Evolutionary conservation across 129 eudicot genomes (phyloP).

Genomic region (Flaveria bidentis): DNA sequence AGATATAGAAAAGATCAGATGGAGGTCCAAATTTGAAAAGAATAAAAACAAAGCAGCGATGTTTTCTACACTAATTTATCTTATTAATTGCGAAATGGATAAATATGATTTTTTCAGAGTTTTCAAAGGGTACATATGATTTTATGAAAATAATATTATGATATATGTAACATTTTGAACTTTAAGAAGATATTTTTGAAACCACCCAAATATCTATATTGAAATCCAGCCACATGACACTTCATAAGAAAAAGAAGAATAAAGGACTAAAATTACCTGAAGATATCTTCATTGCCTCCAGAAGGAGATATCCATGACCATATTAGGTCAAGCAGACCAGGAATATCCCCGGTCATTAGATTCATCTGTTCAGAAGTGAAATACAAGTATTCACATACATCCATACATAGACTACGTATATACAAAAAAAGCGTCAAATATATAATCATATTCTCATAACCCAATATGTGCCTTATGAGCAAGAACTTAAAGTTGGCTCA

Average conservation of each 20-base stretch:
- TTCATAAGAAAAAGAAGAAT: too few relatives aligned
- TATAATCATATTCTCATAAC: not conserved
- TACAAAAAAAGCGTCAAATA: slow-evolving; percentile 6
- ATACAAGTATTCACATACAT: not conserved
- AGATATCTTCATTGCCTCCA: slow-evolving; percentile 59
- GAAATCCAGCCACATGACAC: too few relatives aligned
- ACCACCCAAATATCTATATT: too few relatives aligned
- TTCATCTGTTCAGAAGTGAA: slow-evolving; percentile 65
- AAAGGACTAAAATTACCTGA: slow-evolving; percentile 54
- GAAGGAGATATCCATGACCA: slow-evolving; percentile 97
- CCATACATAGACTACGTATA: not conserved
- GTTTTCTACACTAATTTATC: not conserved
- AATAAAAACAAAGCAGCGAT: too few relatives aligned
- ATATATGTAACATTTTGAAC: not conserved
- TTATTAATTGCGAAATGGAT: not conserved
- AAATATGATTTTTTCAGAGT: not conserved
- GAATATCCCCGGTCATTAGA: slow-evolving; percentile 88
- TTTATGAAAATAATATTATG: not conserved
- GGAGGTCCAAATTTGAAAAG: too few relatives aligned
- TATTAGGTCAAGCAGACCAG: slow-evolving; percentile 76
- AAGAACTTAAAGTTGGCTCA: not conserved
- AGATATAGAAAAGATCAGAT: too few relatives aligned
- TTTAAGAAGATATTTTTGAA: too few relatives aligned
- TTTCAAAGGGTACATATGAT: not conserved
- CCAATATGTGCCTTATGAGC: not conserved